A percentile compares a stretch with the other conserved stretches of the same genome.
phyloP scores from a whole-genome alignment of 1,139 yeast genomes.

The Scheffersomyces insectosa region DNA sequence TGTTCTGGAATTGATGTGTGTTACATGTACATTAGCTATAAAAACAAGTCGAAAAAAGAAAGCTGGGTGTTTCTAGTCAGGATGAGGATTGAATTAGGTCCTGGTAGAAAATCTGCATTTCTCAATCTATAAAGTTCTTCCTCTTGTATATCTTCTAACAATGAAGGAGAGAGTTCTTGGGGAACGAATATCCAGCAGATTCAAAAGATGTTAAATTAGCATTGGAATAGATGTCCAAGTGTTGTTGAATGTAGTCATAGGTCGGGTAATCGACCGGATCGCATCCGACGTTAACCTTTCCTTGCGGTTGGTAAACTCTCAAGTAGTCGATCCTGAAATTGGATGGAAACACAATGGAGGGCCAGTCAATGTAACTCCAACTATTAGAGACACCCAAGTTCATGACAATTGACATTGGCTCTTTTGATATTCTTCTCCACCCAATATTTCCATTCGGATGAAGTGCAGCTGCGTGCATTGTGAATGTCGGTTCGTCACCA shows the following conservation, averaged over 20 bases:
- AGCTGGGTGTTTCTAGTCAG: too few species aligned
- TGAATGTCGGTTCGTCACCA: conserved; percentile 24
- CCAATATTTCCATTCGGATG: conserved; percentile 32
- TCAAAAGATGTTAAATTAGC: conserved; percentile 24
- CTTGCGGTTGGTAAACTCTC: conserved; percentile 28
- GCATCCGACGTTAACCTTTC: conserved; percentile 21
- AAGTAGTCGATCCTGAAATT: conserved; percentile 26
- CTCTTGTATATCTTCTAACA: conserved; percentile 5
- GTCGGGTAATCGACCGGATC: conserved; percentile 30
- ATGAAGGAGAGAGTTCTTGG: conserved; percentile 18
- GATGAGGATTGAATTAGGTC: too few species aligned
- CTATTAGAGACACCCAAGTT: conserved; percentile 30
- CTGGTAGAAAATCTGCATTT: too few species aligned
- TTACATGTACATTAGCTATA: too few species aligned
- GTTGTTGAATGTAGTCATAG: conserved; percentile 22
- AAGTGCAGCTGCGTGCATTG: conserved; percentile 22
- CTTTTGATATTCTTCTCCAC: conserved; percentile 25
- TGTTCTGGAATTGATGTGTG: too few species aligned
- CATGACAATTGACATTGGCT: conserved; percentile 29
- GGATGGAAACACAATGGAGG: conserved; percentile 25
- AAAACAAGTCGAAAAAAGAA: too few species aligned
- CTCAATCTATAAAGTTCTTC: too few species aligned
- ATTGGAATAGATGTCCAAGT: conserved; percentile 21
- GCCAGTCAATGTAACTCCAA: conserved; percentile 36
- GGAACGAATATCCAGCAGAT: conserved; percentile 25